Evolutionary conservation across 1,139 yeast genomes (phyloP).

Genomic region (Suhomyces wounanorum): DNA sequence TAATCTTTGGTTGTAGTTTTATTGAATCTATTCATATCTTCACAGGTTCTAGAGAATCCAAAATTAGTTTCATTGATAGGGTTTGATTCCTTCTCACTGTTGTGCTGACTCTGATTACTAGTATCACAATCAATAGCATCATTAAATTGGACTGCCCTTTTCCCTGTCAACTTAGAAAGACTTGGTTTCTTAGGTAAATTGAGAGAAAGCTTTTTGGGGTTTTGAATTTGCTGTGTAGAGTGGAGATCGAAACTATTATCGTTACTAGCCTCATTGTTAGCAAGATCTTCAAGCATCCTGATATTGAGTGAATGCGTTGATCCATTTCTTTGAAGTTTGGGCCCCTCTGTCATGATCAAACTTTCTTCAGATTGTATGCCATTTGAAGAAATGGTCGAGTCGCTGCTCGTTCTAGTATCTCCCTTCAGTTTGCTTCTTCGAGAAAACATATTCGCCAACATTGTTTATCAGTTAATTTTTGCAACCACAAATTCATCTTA

Average conservation of each 20-base stretch:
- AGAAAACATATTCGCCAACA: constrained; percentile 4
- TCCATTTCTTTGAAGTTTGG: constrained; percentile 11
- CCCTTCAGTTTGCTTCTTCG: not conserved
- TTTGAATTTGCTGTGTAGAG: constrained; percentile 11
- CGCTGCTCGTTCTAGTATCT: not conserved
- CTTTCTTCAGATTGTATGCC: constrained; percentile 5
- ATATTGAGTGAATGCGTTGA: constrained; percentile 5
- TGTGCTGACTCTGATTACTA: not conserved
- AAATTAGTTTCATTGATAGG: too few species aligned
- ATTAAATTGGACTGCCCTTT: constrained; percentile 16
- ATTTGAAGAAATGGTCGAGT: constrained; percentile 4
- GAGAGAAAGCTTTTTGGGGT: constrained; percentile 13
- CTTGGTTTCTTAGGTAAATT: constrained; percentile 5
- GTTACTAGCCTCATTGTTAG: constrained; percentile 6
- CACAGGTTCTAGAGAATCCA: not conserved
- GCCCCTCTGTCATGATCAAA: constrained; percentile 8
- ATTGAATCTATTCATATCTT: not conserved
- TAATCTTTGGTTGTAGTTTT: not conserved
- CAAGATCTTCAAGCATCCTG: constrained; percentile 7
- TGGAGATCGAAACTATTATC: constrained; percentile 18
- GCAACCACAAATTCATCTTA: not conserved
- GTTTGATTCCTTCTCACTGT: not conserved
- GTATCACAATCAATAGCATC: not conserved
- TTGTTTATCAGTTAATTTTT: not conserved
- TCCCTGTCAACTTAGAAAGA: constrained; percentile 4